Evolutionary conservation across 352 stramenopile genomes (phyloP).

Genomic region (Globisporangium alternatum): DNA sequence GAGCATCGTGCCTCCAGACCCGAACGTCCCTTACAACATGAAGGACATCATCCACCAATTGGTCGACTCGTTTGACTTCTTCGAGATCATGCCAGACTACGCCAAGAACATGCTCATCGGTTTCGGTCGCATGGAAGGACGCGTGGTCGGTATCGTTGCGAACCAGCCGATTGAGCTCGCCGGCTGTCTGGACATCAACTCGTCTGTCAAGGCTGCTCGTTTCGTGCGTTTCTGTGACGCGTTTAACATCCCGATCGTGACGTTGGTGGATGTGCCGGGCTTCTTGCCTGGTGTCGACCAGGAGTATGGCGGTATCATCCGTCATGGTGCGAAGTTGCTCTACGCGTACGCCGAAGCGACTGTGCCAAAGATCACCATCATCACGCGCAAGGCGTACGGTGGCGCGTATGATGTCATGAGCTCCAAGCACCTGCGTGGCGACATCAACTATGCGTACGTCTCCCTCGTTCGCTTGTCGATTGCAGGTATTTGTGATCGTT

Average conservation of each 20-base stretch:
- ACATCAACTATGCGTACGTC: conserved; percentile 95
- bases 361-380: conserved; percentile 98
- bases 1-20: conserved; percentile 95
- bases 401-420: conserved; percentile 99
- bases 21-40: conserved; percentile 99
- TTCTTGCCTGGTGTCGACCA: conserved; percentile 97
- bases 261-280: conserved; percentile 98
- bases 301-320: conserved; percentile 93
- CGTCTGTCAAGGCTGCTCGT: conserved; percentile 94
- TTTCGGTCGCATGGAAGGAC: conserved; percentile 96
- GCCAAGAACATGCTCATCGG: conserved; percentile 98
- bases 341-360: conserved; percentile 98
- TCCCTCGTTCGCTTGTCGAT: not conserved
- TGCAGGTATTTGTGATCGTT: not conserved
- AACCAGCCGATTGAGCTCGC: conserved; percentile 97
- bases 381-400: conserved; percentile 98
- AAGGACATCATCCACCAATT: conserved; percentile 94
- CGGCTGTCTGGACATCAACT: conserved; percentile 97
- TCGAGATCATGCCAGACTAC: conserved; percentile 97
- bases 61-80: conserved; percentile 95
- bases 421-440: conserved; percentile 96
- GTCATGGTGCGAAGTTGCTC: conserved; percentile 96
- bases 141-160: conserved; percentile 95
- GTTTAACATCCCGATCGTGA: conserved; percentile 98
- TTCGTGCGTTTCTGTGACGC: conserved; percentile 98